A percentile compares a stretch with the other conserved stretches of the same genome.
Evolutionary conservation across 345 rosid species (phyloP).

Genomic region (Gossypium anomalum): DNA sequence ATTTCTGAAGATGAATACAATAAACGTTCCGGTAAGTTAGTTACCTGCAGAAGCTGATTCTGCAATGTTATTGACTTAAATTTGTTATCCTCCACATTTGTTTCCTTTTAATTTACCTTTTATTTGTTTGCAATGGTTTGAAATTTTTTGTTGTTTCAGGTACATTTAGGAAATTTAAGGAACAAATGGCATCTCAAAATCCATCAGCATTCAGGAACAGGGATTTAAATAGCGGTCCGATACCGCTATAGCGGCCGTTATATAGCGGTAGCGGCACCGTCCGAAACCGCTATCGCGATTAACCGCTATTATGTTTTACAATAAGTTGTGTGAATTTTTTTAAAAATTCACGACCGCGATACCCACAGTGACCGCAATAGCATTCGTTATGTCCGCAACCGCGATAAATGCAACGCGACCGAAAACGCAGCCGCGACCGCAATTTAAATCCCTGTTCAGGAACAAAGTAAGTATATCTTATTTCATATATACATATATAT

Average conservation of each 20-base stretch:
- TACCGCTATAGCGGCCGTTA: no score
- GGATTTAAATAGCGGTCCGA: no score
- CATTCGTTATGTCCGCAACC: no score
- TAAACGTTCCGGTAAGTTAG: neutral
- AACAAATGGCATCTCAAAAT: constrained; percentile 56
- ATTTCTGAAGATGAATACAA: constrained; percentile 3
- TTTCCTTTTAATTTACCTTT: neutral
- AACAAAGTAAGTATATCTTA: constrained; percentile 43
- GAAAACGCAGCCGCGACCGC: no score
- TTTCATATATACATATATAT: neutral
- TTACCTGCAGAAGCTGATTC: neutral
- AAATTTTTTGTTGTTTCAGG: constrained; percentile 30
- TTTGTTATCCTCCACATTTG: neutral
- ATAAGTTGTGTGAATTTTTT: no score
- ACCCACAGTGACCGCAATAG: no score
- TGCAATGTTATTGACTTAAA: neutral
- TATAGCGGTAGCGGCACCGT: no score
- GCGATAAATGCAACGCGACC: no score
- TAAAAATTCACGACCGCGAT: no score
- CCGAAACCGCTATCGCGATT: no score
- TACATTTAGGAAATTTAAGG: constrained; percentile 81
- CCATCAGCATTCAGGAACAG: constrained; percentile 55
- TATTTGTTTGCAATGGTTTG: neutral
- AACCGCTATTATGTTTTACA: no score
- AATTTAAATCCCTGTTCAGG: no score